Percentiles rank a stretch among this genome's conserved stretches.
These are phyloP conservation scores for Eutypa lata DNA, from an alignment of 2,329 filamentous ascomycete species.

Conservation along the genomic window DNA sequence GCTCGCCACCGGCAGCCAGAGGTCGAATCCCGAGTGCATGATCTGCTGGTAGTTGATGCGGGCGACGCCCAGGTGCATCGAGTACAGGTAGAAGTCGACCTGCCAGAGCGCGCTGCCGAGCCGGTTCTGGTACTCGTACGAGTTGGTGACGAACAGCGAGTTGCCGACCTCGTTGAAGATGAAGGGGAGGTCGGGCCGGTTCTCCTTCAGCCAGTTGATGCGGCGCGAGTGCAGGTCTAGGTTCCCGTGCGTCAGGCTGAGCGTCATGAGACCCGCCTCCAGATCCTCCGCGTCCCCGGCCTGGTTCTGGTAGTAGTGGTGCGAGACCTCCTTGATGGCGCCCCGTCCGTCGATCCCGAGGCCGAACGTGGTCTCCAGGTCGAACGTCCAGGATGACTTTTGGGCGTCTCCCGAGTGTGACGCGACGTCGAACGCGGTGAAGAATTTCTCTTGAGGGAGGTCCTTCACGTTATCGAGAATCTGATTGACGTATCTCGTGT, in stretches of 20 bases:
- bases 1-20: conserved; percentile 30
- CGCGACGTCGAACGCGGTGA: conserved; percentile 33
- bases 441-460: conserved; percentile 26
- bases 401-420: conserved; percentile 22
- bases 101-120: conserved; percentile 35
- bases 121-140: conserved; percentile 30
- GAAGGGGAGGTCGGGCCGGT: conserved; percentile 29
- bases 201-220: conserved; percentile 29
- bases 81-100: conserved; percentile 35
- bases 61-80: conserved; percentile 29
- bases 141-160: conserved; percentile 28
- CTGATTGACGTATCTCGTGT: conserved; percentile 29
- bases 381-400: conserved; percentile 21
- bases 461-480: conserved; percentile 22
- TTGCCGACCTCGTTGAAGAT: conserved; percentile 35
- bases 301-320: conserved; percentile 34
- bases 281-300: conserved; percentile 28
- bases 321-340: conserved; percentile 33
- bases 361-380: conserved; percentile 26
- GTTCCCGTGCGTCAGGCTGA: conserved; percentile 22
- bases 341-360: conserved; percentile 30
- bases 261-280: conserved; percentile 27
- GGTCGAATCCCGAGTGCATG: conserved; percentile 29
- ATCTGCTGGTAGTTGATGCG: conserved; percentile 37
- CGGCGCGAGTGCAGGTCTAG: conserved; percentile 27